Evolutionary conservation across 2,329 filamentous ascomycete species (phyloP), one percentile per base, ranked within the genome.

Genomic region (Pseudophaeomoniella oleicola): DNA sequence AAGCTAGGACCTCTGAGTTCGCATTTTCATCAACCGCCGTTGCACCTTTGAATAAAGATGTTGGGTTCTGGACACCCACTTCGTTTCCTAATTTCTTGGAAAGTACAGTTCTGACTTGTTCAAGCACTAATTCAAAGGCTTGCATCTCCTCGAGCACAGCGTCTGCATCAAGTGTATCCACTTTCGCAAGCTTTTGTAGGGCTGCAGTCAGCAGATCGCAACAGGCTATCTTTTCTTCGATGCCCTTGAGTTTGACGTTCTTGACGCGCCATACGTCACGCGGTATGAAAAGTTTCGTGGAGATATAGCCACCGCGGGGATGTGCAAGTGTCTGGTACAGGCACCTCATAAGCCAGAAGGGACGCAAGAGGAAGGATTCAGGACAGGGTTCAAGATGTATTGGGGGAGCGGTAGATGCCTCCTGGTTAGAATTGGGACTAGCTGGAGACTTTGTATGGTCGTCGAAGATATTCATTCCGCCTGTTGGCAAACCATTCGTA

Each of bases 271-370:
- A 98, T 3, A 90, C 84, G 52, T 96, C 87, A 36, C 83, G 74
- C 4, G 90, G 87, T 4, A 98, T 72, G 52, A 98, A 98, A 0
- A 98, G 70, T 49, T 86, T 87, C 15, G 78, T 88, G 37, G 87
- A 93, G 14, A 98, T 54, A 53, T 94, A 98, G 12, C 87, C 90
- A 27, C 90, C 90, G 16, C 85, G 77, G 2, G 88, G 85, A 51
- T 98, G 88, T 13, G 79, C 81, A 32, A 98, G 75, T 0, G 87
- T 94, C 55, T 94, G 85, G 53, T 90, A 93, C 16, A 98, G 69
- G 42, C 82, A 87, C 37, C 90, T 78, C 84, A 98, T 94, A 32
- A 98, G 67, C 90, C 90, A 98, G 57, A 94, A 98, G 2, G 90
- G 92, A 14, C 90, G 78, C n/a, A 96, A 68, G 49, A 94, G 70